A percentile compares a stretch with the other conserved stretches of the same genome.
These are phyloP conservation scores for Chlorokybus atmophyticus DNA, from an alignment of 139 green algal species.

Conservation along the genomic window DNA sequence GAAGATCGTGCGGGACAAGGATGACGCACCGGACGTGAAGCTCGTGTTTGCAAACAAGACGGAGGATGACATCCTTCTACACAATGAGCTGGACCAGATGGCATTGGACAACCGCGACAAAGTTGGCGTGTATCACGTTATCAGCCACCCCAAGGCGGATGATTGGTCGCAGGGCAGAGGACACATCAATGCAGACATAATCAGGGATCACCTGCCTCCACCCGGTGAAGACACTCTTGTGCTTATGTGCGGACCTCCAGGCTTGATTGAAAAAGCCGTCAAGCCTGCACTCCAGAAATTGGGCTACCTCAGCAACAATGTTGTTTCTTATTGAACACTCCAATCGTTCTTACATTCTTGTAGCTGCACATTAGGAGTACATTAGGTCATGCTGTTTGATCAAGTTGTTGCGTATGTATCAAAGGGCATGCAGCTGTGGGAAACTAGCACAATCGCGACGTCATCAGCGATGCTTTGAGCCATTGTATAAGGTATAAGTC, in stretches of 20 bases:
- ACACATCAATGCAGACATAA: slow-evolving; percentile 65
- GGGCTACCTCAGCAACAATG: too few relatives aligned
- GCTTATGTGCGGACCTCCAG: slow-evolving; percentile 78
- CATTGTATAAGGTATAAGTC: too few relatives aligned
- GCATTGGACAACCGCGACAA: slow-evolving; percentile 5
- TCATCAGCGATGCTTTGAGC: too few relatives aligned
- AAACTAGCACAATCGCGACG: too few relatives aligned
- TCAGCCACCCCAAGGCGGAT: slow-evolving; percentile 27
- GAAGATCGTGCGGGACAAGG: slow-evolving; percentile 55
- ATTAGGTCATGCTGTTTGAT: too few relatives aligned
- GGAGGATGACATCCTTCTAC: slow-evolving; percentile 86
- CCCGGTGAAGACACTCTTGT: slow-evolving; percentile 38
- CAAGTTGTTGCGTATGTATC: too few relatives aligned
- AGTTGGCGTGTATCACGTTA: slow-evolving; percentile 23
- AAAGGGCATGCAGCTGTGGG: too few relatives aligned
- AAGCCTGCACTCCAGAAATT: slow-evolving; percentile 58
- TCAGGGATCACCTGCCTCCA: slow-evolving; percentile 51
- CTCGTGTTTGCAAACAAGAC: slow-evolving; percentile 85
- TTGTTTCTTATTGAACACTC: too few relatives aligned
- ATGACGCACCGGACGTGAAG: slow-evolving; percentile 63
- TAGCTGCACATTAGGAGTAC: too few relatives aligned
- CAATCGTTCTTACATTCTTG: too few relatives aligned
- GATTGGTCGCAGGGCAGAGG: slow-evolving; percentile 57
- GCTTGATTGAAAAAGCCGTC: slow-evolving; percentile 80
- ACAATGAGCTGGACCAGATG: slow-evolving; percentile 66